Percentiles rank a stretch among this genome's conserved stretches.
Conservation (phyloP, 495 filamentous ascomycete genomes). For the Xylaria cubensis region DNA sequence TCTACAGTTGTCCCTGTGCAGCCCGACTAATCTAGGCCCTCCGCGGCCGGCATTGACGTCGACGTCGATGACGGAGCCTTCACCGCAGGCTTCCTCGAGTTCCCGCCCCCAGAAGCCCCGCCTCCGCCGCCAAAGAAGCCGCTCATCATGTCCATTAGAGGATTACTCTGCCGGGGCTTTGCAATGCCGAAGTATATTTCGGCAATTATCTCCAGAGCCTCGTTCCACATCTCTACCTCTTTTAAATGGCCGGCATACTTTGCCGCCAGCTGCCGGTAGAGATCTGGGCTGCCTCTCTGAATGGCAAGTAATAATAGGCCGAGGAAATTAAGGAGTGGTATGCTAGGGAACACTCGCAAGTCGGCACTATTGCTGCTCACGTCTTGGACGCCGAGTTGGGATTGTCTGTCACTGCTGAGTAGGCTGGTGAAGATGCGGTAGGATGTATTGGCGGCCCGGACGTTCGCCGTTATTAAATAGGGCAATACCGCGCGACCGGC, state of each 20-base stretch:
- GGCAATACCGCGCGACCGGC: constrained; percentile 89
- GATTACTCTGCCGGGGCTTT: constrained; percentile 85
- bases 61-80: constrained; percentile 48
- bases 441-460: constrained; percentile 84
- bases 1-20: constrained; percentile 2
- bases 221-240: constrained; percentile 79
- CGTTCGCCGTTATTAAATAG: constrained; percentile 87
- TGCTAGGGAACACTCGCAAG: constrained; percentile 79
- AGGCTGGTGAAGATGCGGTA: constrained; percentile 79
- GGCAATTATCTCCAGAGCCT: constrained; percentile 82
- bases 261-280: constrained; percentile 81
- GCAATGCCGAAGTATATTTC: constrained; percentile 99
- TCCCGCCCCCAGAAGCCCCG: constrained; percentile 48
- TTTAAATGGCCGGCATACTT: constrained; percentile 81
- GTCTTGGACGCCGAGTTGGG: constrained; percentile 75
- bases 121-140: constrained; percentile 81
- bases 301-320: constrained; percentile 81
- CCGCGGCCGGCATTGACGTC: constrained; percentile 52
- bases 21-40: constrained; percentile 57
- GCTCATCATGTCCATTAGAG: constrained; percentile 96
- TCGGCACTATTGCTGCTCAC: constrained; percentile 79
- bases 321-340: constrained; percentile 94
- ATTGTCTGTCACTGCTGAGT: constrained; percentile 68
- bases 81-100: constrained; percentile 49
- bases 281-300: constrained; percentile 75